Evolutionary conservation across 148 eudicot genomes (phyloP).

Genomic region (Rhododendron molle): DNA sequence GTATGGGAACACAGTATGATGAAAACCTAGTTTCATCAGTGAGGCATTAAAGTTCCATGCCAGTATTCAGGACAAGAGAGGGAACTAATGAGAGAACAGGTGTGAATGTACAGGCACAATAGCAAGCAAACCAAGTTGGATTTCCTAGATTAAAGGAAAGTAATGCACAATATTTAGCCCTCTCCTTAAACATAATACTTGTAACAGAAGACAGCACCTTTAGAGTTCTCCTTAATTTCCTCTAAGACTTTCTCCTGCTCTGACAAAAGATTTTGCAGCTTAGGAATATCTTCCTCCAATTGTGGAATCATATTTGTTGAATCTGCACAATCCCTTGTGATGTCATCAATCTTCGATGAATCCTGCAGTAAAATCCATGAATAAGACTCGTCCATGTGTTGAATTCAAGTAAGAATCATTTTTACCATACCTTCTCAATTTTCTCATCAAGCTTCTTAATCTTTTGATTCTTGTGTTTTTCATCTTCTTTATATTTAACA

Average conservation of each 20-base stretch:
- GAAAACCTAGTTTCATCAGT: too few species aligned
- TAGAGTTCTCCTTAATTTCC: conserved; percentile 64
- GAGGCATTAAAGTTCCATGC: too few species aligned
- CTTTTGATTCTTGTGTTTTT: conserved; percentile 73
- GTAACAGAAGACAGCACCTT: conserved; percentile 38
- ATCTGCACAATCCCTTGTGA: conserved; percentile 54
- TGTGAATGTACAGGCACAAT: too few species aligned
- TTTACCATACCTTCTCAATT: conserved; percentile 58
- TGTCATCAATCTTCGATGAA: conserved; percentile 52
- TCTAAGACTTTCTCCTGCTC: conserved; percentile 79
- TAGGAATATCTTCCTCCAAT: conserved; percentile 71
- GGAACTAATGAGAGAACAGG: too few species aligned
- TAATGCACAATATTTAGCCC: background rate
- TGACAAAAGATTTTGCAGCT: conserved; percentile 55
- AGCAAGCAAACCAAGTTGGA: background rate
- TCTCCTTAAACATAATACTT: background rate
- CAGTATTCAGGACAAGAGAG: too few species aligned
- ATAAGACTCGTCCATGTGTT: conserved; percentile 13
- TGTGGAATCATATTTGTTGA: conserved; percentile 63
- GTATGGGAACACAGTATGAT: too few species aligned
- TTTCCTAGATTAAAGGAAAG: background rate
- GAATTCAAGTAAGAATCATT: background rate
- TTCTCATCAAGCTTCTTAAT: conserved; percentile 84
- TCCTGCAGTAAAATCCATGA: conserved; percentile 41
- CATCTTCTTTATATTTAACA: conserved; percentile 79